Conservation (phyloP, 2,329 filamentous ascomycete genomes). For the Fusarium decemcellulare region DNA sequence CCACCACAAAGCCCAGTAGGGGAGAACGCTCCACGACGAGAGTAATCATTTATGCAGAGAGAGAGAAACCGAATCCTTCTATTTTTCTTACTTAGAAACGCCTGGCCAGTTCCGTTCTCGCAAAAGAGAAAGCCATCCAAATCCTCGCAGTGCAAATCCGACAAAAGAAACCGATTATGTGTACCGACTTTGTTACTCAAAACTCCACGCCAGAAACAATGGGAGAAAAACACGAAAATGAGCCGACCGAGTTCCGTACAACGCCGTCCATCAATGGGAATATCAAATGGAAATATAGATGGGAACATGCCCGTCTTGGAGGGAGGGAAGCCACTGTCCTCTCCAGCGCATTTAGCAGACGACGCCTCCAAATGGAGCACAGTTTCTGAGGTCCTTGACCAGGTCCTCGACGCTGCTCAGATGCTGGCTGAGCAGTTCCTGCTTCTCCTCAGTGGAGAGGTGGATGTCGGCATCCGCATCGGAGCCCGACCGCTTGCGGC, state of each 20-base stretch:
- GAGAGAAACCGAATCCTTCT: constrained; percentile 22
- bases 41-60: constrained; percentile 18
- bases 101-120: constrained; percentile 46
- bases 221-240: constrained; percentile 21
- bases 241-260: constrained; percentile 31
- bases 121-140: constrained; percentile 42
- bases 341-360: constrained; percentile 55
- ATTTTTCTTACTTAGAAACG: constrained; percentile 47
- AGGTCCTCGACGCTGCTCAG: constrained; percentile 88
- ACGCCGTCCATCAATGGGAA: constrained; percentile 24
- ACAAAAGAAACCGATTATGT: constrained; percentile 41
- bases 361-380: constrained; percentile 79
- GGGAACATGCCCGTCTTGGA: neutral
- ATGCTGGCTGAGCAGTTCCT: constrained; percentile 81
- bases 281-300: constrained; percentile 8
- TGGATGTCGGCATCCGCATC: constrained; percentile 55
- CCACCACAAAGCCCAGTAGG: constrained; percentile 39
- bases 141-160: constrained; percentile 32
- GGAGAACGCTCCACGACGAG: constrained; percentile 16
- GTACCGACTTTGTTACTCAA: constrained; percentile 34
- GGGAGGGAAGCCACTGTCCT: neutral
- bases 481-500: constrained; percentile 52
- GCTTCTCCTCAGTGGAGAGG: constrained; percentile 84
- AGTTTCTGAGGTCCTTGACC: constrained; percentile 86
- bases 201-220: constrained; percentile 43